phyloP scores from a whole-genome alignment of 257 asterid species.

The Lavandula angustifolia region DNA sequence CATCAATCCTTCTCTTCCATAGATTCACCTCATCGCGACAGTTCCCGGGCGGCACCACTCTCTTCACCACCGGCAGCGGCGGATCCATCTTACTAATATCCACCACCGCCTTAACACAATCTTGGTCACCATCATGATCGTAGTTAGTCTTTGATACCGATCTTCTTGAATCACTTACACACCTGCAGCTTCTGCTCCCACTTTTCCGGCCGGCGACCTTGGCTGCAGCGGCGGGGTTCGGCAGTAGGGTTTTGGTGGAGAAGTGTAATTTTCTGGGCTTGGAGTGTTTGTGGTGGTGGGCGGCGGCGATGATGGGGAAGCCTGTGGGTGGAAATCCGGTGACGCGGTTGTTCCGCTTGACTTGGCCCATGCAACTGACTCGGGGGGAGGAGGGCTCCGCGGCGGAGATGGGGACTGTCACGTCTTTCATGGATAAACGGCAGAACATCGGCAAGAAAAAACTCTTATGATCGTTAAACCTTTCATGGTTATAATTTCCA shows the following conservation, averaged over 20 bases:
- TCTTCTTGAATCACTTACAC: conserved; percentile 27
- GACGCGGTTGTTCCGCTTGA: conserved; percentile 62
- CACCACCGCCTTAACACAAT: conserved; percentile 34
- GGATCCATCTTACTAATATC: conserved; percentile 73
- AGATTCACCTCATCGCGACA: conserved; percentile 53
- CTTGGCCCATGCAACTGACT: conserved; percentile 89
- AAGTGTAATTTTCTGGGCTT: conserved; percentile 45
- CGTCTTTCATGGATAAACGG: conserved; percentile 66
- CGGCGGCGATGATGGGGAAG: conserved; percentile 31
- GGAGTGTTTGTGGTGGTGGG: conserved; percentile 41
- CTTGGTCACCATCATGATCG: conserved; percentile 13
- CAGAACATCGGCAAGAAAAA: conserved; percentile 65
- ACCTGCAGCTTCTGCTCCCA: conserved; percentile 38
- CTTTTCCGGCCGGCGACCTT: conserved; percentile 14
- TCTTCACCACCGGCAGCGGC: conserved; percentile 84
- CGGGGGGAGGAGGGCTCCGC: conserved; percentile 76
- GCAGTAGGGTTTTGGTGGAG: conserved; percentile 39
- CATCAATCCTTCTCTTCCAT: conserved; percentile 80
- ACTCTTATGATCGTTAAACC: conserved; percentile 42
- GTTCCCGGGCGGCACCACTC: conserved; percentile 35
- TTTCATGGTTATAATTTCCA: conserved; percentile 36
- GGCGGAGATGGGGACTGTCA: conserved; percentile 35
- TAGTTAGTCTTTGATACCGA: conserved; percentile 14
- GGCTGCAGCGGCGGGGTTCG: conserved; percentile 29
- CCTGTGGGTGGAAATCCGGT: conserved; percentile 44